Evolutionary conservation across 257 asterid species (phyloP).

Genomic region (Nicotiana tomentosiformis): DNA sequence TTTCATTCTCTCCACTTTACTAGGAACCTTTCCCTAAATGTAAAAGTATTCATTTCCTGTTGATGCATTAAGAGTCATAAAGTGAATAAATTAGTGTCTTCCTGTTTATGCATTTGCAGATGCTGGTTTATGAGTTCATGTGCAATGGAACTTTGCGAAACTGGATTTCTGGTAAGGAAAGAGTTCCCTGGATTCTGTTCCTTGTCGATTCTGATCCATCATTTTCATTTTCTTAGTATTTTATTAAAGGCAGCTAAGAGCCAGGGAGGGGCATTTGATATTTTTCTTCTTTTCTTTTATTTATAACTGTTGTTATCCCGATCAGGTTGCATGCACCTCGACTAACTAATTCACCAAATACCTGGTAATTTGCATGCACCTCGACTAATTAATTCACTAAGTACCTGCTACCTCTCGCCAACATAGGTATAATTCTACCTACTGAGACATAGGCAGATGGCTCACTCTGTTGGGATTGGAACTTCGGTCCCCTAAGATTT

Average conservation of each 20-base stretch:
- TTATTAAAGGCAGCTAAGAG: neutral
- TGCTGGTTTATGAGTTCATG: slow-evolving; percentile 86
- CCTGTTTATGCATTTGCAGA: slow-evolving; percentile 37
- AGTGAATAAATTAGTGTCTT: neutral
- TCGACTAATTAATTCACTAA: neutral
- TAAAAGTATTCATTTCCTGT: neutral
- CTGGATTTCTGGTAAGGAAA: slow-evolving; percentile 60
- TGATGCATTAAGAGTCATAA: neutral
- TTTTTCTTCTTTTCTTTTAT: neutral
- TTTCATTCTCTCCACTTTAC: neutral
- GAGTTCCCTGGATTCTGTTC: neutral
- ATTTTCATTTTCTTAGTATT: neutral
- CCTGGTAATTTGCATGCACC: neutral
- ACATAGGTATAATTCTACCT: neutral
- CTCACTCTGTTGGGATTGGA: neutral
- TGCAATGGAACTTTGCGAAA: slow-evolving; percentile 73
- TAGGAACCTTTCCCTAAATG: neutral
- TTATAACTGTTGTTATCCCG: neutral
- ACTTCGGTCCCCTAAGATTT: neutral
- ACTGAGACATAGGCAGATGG: neutral
- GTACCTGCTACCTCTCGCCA: neutral
- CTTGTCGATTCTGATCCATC: neutral
- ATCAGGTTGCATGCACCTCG: too few species aligned
- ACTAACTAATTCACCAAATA: too few species aligned
- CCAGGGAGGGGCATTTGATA: neutral